These are phyloP conservation scores for Bombardia bombarda DNA, from an alignment of 495 filamentous ascomycete genomes.

Conservation along the genomic window DNA sequence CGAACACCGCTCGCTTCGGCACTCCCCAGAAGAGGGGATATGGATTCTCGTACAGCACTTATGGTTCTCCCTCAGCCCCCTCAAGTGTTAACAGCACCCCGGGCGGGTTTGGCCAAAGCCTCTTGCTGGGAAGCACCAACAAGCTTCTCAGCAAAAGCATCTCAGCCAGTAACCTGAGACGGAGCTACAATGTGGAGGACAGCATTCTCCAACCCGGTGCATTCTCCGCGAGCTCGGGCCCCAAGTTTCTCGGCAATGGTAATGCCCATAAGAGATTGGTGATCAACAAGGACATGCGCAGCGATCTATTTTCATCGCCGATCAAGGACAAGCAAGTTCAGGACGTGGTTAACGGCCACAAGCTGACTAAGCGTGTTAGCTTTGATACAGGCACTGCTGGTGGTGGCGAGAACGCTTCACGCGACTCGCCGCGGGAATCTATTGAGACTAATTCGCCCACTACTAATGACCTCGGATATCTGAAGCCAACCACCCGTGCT, in stretches of 20 bases:
- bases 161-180: slow-evolving; percentile 55
- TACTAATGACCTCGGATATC: slow-evolving; percentile 59
- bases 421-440: neutral
- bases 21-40: slow-evolving; percentile 79
- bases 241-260: slow-evolving; percentile 46
- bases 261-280: slow-evolving; percentile 79
- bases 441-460: slow-evolving; percentile 31
- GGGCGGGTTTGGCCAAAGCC: slow-evolving; percentile 53
- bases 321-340: slow-evolving; percentile 32
- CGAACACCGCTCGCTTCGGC: slow-evolving; percentile 63
- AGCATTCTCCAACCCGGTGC: slow-evolving; percentile 83
- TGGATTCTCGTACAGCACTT: slow-evolving; percentile 85
- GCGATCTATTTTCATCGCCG: slow-evolving; percentile 62
- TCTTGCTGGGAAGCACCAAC: slow-evolving; percentile 54
- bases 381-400: slow-evolving; percentile 59
- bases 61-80: slow-evolving; percentile 69
- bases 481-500: slow-evolving; percentile 42
- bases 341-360: slow-evolving; percentile 42
- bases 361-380: slow-evolving; percentile 78
- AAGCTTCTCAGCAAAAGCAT: slow-evolving; percentile 53
- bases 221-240: slow-evolving; percentile 61
- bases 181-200: slow-evolving; percentile 52
- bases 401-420: slow-evolving; percentile 25
- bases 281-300: slow-evolving; percentile 79
- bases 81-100: slow-evolving; percentile 61